Conservation (phyloP, 805 yeast genomes). For the Lachancea nothofagi region DNA sequence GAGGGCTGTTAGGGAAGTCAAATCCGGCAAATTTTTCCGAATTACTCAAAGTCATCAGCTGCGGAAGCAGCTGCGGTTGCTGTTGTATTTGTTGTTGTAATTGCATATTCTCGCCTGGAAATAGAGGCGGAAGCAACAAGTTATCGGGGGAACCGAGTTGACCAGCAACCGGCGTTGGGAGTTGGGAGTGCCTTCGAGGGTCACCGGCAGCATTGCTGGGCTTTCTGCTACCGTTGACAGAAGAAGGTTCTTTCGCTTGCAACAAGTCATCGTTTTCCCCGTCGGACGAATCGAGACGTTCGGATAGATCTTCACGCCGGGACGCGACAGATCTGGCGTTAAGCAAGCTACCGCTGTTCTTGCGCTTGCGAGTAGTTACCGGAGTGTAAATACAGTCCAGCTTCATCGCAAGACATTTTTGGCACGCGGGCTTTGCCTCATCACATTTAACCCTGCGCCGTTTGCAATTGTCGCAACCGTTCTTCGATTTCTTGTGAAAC, state of each 20-base stretch:
- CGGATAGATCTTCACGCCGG: constrained; percentile 16
- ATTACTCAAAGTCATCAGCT: constrained; percentile 27
- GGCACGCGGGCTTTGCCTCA: constrained; percentile 73
- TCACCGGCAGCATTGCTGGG: constrained; percentile 6
- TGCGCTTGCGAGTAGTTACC: constrained; percentile 23
- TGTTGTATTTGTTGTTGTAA: constrained; percentile 24
- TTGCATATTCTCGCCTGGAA: constrained; percentile 18
- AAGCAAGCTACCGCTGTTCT: constrained; percentile 5
- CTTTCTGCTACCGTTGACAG: background rate
- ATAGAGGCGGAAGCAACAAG: constrained; percentile 25
- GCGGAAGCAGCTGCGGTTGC: constrained; percentile 26
- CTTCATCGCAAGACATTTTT: constrained; percentile 73
- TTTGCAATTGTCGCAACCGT: constrained; percentile 88
- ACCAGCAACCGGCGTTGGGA: constrained; percentile 10
- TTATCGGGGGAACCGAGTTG: constrained; percentile 15
- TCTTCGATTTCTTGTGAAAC: constrained; percentile 82
- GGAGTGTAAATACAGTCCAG: constrained; percentile 63
- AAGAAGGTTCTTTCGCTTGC: background rate
- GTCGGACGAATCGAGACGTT: background rate
- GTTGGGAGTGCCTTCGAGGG: constrained; percentile 10
- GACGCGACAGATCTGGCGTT: constrained; percentile 8
- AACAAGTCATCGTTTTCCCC: background rate
- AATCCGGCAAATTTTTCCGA: constrained; percentile 25
- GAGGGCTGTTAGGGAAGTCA: constrained; percentile 18
- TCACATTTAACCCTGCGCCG: constrained; percentile 90